A percentile compares a stretch with the other conserved stretches of the same genome.
Conservation (phyloP, 352 stramenopile species). For the Halophytophthora batemanensis region DNA sequence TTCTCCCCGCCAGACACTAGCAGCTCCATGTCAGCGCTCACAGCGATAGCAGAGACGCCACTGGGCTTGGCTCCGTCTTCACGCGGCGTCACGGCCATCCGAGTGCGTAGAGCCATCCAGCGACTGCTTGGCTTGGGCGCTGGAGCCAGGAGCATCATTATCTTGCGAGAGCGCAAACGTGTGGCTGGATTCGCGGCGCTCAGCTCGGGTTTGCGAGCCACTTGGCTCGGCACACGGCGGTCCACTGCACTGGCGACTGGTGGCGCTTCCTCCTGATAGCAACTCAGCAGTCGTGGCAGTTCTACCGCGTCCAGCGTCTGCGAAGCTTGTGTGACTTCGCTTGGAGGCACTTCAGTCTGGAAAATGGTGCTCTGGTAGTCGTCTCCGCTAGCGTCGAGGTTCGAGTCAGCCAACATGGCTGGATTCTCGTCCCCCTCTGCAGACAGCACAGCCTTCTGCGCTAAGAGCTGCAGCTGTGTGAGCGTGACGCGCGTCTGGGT, state of each 20-base stretch:
- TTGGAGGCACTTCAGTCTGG: slow-evolving; percentile 16
- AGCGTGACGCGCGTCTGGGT: slow-evolving; percentile 9
- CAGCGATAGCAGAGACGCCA: slow-evolving; percentile 11
- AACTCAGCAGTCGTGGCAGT: slow-evolving; percentile 12
- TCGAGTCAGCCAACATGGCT: not conserved
- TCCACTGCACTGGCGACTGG: slow-evolving; percentile 18
- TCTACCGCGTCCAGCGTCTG: slow-evolving; percentile 2
- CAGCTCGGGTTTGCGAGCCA: slow-evolving; percentile 15
- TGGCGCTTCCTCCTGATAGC: slow-evolving; percentile 18
- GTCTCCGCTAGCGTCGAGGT: not conserved
- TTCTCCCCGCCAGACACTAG: slow-evolving; percentile 1
- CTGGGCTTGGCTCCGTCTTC: slow-evolving; percentile 2
- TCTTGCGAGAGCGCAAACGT: slow-evolving; percentile 16
- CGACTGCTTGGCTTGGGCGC: slow-evolving; percentile 15
- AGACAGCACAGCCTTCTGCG: slow-evolving; percentile 25
- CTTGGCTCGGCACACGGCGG: slow-evolving; percentile 15
- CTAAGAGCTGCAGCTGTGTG: slow-evolving; percentile 25
- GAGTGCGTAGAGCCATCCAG: slow-evolving; percentile 24
- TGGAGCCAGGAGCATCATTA: slow-evolving; percentile 15
- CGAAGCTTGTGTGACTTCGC: not conserved
- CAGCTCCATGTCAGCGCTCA: slow-evolving; percentile 16
- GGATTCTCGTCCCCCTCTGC: slow-evolving; percentile 8
- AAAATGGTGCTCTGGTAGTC: slow-evolving; percentile 12
- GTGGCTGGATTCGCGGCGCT: slow-evolving; percentile 14
- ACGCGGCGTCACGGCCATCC: slow-evolving; percentile 9